Evolutionary conservation across 345 rosid species (phyloP).

Genomic region (Ceriops zippeliana): DNA sequence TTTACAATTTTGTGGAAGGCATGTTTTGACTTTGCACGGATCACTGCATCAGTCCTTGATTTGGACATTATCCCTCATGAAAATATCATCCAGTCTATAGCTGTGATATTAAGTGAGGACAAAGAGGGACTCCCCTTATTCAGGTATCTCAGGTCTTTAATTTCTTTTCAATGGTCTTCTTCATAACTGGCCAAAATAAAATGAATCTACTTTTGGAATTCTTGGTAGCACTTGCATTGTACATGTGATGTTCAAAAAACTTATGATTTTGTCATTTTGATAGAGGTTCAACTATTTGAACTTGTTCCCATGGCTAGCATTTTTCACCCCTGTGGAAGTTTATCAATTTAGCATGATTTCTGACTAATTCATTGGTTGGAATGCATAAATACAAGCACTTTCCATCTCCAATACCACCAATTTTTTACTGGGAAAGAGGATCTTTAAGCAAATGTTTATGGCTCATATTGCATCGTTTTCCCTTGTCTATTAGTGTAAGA

Average conservation of each 20-base stretch:
- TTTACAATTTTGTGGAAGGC: slow-evolving; percentile 65
- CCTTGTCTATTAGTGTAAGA: too few relatives aligned
- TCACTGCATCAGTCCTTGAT: slow-evolving; percentile 57
- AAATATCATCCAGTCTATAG: slow-evolving; percentile 64
- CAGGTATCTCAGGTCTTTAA: slow-evolving; percentile 48
- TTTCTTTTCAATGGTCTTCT: too few relatives aligned
- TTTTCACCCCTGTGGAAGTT: neutral
- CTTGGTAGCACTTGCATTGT: neutral
- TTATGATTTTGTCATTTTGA: neutral
- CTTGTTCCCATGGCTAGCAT: neutral
- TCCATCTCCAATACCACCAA: too few relatives aligned
- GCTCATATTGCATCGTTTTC: too few relatives aligned
- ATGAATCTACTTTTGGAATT: neutral
- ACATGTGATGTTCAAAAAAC: neutral
- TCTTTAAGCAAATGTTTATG: too few relatives aligned
- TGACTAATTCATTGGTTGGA: too few relatives aligned
- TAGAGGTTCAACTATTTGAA: neutral
- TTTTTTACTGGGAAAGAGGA: too few relatives aligned
- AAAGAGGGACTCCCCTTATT: slow-evolving; percentile 62
- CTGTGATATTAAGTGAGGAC: slow-evolving; percentile 62
- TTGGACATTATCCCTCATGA: slow-evolving; percentile 66
- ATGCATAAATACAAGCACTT: too few relatives aligned
- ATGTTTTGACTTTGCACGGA: slow-evolving; percentile 81
- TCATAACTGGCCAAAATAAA: too few relatives aligned
- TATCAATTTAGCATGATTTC: too few relatives aligned